These are phyloP conservation scores for Termitomyces titanicus DNA, from an alignment of 768 basidiomycete genomes.

Conservation along the genomic window DNA sequence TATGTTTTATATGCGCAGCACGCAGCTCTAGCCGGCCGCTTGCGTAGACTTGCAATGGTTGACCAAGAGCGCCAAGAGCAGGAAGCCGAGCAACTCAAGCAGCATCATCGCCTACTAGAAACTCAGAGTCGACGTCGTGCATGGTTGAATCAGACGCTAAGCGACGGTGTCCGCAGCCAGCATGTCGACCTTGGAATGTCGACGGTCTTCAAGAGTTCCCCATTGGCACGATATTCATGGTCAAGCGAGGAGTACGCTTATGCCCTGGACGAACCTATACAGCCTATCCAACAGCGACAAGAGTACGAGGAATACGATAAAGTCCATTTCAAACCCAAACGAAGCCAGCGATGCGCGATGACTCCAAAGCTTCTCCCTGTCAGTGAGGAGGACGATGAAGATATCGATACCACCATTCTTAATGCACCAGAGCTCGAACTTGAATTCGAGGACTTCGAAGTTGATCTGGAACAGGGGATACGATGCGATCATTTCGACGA, in stretches of 20 bases:
- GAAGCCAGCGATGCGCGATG: conserved; percentile 13
- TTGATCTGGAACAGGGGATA: conserved; percentile 27
- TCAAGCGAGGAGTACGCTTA: conserved; percentile 33
- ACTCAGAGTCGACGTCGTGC: conserved; percentile 59
- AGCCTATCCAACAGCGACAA: not conserved
- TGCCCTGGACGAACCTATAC: not conserved
- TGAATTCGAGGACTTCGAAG: conserved; percentile 24
- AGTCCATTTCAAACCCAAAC: conserved; percentile 7
- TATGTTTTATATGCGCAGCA: conserved; percentile 34
- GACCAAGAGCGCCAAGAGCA: conserved; percentile 39
- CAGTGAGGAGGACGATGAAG: conserved; percentile 29
- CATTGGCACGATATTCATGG: conserved; percentile 39
- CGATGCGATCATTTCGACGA: conserved; percentile 15
- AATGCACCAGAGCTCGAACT: conserved; percentile 28
- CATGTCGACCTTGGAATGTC: conserved; percentile 40
- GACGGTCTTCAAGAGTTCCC: conserved; percentile 47
- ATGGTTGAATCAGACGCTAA: conserved; percentile 55
- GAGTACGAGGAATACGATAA: conserved; percentile 18
- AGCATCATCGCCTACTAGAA: conserved; percentile 46
- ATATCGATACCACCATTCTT: conserved; percentile 20
- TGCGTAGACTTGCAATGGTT: conserved; percentile 37
- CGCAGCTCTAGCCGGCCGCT: conserved; percentile 28
- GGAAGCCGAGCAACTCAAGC: conserved; percentile 34
- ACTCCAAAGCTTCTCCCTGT: conserved; percentile 35
- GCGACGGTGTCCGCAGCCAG: conserved; percentile 14